Percentiles rank a stretch among this genome's conserved stretches.
These are phyloP conservation scores for Osmanthus fragrans DNA, from an alignment of 257 asterid species.

Conservation along the genomic window DNA sequence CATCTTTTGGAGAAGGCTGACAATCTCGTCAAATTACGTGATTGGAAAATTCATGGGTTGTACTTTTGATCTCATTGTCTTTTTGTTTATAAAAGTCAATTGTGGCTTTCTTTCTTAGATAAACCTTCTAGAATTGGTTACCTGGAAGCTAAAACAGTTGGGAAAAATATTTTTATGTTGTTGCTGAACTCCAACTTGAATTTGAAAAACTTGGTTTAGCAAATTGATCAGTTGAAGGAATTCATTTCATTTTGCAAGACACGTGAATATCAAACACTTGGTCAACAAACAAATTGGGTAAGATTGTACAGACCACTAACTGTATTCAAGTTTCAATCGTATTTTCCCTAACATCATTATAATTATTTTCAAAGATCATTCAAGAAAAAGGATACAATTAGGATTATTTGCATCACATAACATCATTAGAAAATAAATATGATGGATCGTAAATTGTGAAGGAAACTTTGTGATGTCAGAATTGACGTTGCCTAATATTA, in stretches of 20 bases:
- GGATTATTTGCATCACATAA: not conserved
- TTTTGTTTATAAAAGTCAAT: not conserved
- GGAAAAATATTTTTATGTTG: not conserved
- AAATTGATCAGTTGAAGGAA: not conserved
- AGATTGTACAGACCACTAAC: not conserved
- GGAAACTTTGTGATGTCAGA: conserved; percentile 4
- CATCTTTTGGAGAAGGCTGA: not conserved
- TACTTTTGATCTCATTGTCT: conserved; percentile 7
- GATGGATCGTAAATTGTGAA: not conserved
- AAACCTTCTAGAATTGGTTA: not conserved
- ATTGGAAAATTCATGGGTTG: conserved; percentile 11
- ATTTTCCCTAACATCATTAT: not conserved
- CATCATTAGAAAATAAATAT: not conserved
- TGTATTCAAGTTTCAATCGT: not conserved
- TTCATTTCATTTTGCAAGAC: not conserved
- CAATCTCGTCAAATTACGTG: conserved; percentile 7
- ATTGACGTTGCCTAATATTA: not conserved
- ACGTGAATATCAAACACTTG: not conserved
- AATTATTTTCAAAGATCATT: not conserved
- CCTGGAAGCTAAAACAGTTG: not conserved
- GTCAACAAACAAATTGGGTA: not conserved
- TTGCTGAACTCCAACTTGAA: not conserved
- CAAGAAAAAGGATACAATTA: not conserved
- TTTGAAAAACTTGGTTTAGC: not conserved
- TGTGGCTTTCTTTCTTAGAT: not conserved